Percentiles rank a stretch among this genome's conserved stretches.
These are phyloP conservation scores for Vigna trinervia DNA, from an alignment of 306 rosid genomes.

Conservation along the genomic window DNA sequence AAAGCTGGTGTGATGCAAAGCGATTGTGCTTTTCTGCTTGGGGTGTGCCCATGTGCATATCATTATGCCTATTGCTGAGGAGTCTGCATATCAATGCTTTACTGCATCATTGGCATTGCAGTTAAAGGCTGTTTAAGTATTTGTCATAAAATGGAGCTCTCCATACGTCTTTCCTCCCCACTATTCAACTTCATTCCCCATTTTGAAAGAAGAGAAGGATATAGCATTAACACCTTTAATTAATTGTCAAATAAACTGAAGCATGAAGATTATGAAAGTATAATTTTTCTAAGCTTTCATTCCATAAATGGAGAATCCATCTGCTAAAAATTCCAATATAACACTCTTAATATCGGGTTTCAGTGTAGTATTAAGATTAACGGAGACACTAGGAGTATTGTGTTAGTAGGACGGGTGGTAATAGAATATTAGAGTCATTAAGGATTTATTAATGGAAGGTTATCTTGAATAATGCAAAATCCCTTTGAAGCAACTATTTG, in stretches of 20 bases:
- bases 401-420: background rate
- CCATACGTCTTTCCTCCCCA: background rate
- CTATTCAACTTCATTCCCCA: background rate
- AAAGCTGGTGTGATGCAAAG: background rate
- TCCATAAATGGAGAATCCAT: background rate
- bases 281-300: slow-evolving; percentile 23
- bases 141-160: background rate
- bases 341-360: background rate
- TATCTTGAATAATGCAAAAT: background rate
- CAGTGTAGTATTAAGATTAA: slow-evolving; percentile 10
- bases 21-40: background rate
- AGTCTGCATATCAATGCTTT: background rate
- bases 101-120: background rate
- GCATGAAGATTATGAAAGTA: slow-evolving; percentile 17
- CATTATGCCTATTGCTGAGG: background rate
- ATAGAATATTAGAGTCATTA: background rate
- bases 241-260: slow-evolving; percentile 5
- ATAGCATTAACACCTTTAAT: background rate
- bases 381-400: background rate
- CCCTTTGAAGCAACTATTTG: background rate
- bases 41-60: slow-evolving; percentile 2
- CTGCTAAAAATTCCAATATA: slow-evolving; percentile 17
- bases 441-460: background rate
- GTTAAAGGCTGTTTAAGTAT: background rate
- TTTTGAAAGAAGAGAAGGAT: background rate